phyloP scores from a whole-genome alignment of 192 early-diverging fungal genomes.

The Coemansia sp. region DNA sequence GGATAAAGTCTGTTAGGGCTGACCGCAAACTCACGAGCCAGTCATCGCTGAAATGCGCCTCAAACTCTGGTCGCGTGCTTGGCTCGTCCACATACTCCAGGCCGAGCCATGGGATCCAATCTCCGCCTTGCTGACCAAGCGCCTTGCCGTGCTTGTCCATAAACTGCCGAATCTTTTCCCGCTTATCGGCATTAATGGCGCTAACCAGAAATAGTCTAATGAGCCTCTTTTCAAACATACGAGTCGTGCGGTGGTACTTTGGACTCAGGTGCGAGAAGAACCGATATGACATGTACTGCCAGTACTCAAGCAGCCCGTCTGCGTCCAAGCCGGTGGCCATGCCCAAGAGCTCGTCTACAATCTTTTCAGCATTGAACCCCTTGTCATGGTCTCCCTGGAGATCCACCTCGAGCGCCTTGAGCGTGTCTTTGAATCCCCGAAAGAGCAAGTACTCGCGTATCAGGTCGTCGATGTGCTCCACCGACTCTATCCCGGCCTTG shows the following conservation, averaged over 20 bases:
- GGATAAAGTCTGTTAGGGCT: slow-evolving; percentile 45
- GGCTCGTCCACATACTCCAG: slow-evolving; percentile 48
- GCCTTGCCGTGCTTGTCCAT: slow-evolving; percentile 33
- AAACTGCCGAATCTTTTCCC: slow-evolving; percentile 24
- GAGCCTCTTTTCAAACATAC: slow-evolving; percentile 53
- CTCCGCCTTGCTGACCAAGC: slow-evolving; percentile 49
- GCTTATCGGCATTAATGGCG: slow-evolving; percentile 21
- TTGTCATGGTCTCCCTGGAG: slow-evolving; percentile 41
- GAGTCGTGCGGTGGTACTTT: slow-evolving; percentile 51
- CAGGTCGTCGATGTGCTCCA: slow-evolving; percentile 49
- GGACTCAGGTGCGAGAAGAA: slow-evolving; percentile 54
- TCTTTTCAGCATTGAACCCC: slow-evolving; percentile 38
- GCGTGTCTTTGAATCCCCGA: slow-evolving; percentile 44
- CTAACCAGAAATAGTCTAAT: slow-evolving; percentile 49
- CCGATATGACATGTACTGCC: slow-evolving; percentile 44
- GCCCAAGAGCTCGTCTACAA: slow-evolving; percentile 37
- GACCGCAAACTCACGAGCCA: slow-evolving; percentile 37
- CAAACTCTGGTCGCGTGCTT: slow-evolving; percentile 36
- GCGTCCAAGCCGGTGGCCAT: slow-evolving; percentile 33
- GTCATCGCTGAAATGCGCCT: slow-evolving; percentile 46
- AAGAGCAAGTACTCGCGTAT: slow-evolving; percentile 52
- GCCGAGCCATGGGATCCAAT: slow-evolving; percentile 55
- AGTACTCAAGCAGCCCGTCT: slow-evolving; percentile 37
- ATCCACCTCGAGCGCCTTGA: slow-evolving; percentile 40
- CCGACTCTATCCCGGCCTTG: slow-evolving; percentile 48